A percentile compares a stretch with the other conserved stretches of the same genome.
phyloP scores from a whole-genome alignment of 2,329 filamentous ascomycete genomes.

The Nemania serpens region DNA sequence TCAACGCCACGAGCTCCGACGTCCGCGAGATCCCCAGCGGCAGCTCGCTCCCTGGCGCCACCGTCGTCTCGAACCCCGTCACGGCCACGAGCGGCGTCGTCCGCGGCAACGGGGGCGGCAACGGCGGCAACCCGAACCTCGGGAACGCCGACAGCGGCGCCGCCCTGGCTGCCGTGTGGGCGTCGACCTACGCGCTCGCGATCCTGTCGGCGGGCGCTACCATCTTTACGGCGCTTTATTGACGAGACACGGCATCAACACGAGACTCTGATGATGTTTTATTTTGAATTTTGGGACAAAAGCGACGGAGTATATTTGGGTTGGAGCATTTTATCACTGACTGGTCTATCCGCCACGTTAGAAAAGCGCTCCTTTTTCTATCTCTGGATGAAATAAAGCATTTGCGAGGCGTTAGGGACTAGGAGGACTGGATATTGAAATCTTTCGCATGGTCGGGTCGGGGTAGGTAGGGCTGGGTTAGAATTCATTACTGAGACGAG shows the following conservation, averaged over 20 bases:
- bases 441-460: too few species aligned
- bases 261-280: too few species aligned
- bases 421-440: too few species aligned
- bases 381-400: too few species aligned
- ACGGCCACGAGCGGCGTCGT: constrained; percentile 52
- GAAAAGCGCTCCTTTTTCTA: too few species aligned
- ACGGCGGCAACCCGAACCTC: constrained; percentile 24
- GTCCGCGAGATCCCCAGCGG: constrained; percentile 61
- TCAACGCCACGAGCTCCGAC: constrained; percentile 57
- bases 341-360: too few species aligned
- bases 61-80: constrained; percentile 53
- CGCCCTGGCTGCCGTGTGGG: constrained; percentile 7
- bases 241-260: not conserved
- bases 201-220: constrained; percentile 26
- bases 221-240: constrained; percentile 24
- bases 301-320: too few species aligned
- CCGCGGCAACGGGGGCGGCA: constrained; percentile 23
- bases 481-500: too few species aligned
- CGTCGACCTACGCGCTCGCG: constrained; percentile 14
- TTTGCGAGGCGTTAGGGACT: too few species aligned
- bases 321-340: too few species aligned
- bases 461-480: too few species aligned
- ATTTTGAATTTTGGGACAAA: too few species aligned
- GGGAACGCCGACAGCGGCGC: constrained; percentile 24
- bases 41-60: constrained; percentile 58